These are phyloP conservation scores for Chenopodium album DNA, from an alignment of 148 eudicot genomes.

Conservation along the genomic window DNA sequence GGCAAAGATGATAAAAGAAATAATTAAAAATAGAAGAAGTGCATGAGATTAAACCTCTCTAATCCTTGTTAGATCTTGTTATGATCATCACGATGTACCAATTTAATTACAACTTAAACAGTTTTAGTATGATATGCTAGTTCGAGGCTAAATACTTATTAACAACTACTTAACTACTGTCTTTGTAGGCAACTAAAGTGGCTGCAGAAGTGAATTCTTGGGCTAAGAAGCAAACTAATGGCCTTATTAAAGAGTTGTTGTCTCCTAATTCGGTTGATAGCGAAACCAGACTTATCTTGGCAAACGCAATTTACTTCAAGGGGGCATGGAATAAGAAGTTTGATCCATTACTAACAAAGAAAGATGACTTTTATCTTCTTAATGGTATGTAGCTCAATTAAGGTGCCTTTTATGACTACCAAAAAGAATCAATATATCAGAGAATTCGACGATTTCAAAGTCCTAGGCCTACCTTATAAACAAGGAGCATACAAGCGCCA, in stretches of 20 bases:
- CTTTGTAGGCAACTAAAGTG: slow-evolving; percentile 55
- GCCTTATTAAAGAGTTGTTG: slow-evolving; percentile 69
- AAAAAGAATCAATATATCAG: slow-evolving; percentile 17
- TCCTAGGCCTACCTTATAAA: slow-evolving; percentile 66
- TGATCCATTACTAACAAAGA: slow-evolving; percentile 49
- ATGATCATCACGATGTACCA: no score
- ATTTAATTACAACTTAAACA: no score
- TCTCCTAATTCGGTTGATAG: slow-evolving; percentile 55
- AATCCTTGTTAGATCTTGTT: no score
- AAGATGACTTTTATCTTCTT: slow-evolving; percentile 61
- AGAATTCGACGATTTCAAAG: slow-evolving; percentile 58
- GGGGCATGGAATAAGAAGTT: slow-evolving; percentile 73
- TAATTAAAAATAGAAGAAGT: no score
- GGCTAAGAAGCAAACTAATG: slow-evolving; percentile 74
- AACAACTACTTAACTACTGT: neutral
- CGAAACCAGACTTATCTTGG: slow-evolving; percentile 58
- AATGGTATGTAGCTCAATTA: slow-evolving; percentile 44
- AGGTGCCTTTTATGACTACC: slow-evolving; percentile 69
- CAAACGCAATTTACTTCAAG: slow-evolving; percentile 78
- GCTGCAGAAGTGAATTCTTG: slow-evolving; percentile 55
- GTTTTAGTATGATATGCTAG: no score
- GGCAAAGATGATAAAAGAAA: no score
- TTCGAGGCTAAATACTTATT: no score
- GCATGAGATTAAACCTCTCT: no score
- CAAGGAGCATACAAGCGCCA: slow-evolving; percentile 60